Evolutionary conservation across 768 basidiomycete genomes (phyloP).

Genomic region (Plicaturopsis crispa): DNA sequence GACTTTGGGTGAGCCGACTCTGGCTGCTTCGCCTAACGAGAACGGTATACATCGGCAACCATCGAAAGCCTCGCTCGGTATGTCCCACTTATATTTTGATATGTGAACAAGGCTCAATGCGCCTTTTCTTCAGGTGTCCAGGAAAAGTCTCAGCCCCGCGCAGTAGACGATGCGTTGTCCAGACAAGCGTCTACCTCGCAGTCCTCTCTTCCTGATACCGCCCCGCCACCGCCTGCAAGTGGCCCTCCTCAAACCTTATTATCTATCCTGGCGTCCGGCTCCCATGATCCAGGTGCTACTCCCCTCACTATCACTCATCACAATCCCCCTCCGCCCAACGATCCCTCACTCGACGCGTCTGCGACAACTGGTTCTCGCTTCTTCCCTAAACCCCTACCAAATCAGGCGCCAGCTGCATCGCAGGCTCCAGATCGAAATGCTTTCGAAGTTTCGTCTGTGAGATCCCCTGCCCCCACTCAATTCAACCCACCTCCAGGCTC

Average conservation of each 20-base stretch:
- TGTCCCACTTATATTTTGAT: no score
- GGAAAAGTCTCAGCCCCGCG: no score
- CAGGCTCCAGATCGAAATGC: slow-evolving; percentile 10
- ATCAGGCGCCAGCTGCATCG: slow-evolving; percentile 12
- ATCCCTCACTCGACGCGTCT: slow-evolving; percentile 7
- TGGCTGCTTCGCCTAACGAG: background rate
- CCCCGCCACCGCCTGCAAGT: no score
- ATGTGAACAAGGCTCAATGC: no score
- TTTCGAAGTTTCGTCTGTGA: background rate
- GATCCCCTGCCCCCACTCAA: slow-evolving; percentile 20
- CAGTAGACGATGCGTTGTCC: no score
- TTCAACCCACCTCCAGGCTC: slow-evolving; percentile 33
- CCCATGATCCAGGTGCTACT: slow-evolving; percentile 5
- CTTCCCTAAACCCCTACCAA: slow-evolving; percentile 23
- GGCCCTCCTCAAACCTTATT: slow-evolving; percentile 7
- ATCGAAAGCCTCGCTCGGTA: background rate
- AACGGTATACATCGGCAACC: background rate
- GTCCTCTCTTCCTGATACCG: no score
- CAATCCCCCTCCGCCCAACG: slow-evolving; percentile 6
- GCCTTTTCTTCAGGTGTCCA: no score
- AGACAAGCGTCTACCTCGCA: no score
- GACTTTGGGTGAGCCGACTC: background rate
- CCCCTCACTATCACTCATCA: background rate
- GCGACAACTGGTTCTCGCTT: slow-evolving; percentile 24
- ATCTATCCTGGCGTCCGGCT: slow-evolving; percentile 13